Base-by-base conservation (phyloP, 352 stramenopile species). In the Blastocystis sp. region DNA sequence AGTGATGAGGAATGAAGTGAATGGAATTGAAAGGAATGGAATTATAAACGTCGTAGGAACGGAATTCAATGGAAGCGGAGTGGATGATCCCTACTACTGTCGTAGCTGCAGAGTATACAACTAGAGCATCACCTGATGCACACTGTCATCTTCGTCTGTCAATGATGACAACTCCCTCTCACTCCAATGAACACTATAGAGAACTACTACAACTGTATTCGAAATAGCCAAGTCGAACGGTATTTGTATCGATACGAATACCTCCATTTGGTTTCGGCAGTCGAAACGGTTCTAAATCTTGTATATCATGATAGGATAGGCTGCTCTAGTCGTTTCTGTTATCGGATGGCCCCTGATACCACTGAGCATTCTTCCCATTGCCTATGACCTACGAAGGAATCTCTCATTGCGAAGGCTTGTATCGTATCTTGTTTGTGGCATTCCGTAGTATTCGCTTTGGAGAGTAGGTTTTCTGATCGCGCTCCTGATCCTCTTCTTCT, bases 211-310 rank as follows among this genome's bases (percentile, higher is more conserved):
- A 81, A 81, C 24, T 48, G 27, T 7, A 63, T 81, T 61, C 69
- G 69, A 29, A 81, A 81, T 48, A 81, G 69, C 42, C 69, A 42
- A 44, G 32, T 81, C 4, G 69, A 81, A 63, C 29, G 46, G n/a
- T n/a, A 63, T 29, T 51, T 81, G 51, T 81, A 63, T 44, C 27
- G 69, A 32, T 27, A 29, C 9, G 44, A 40, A 21, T 81, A 81
- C 42, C 51, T 81, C 24, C 69, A 57, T 51, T 11, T 81, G 16
- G 44, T 81, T 81, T 61, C 69, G 6, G 34, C 63, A 14, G 29
- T 81, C 14, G 69, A 81, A 48, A 81, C 24, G 4, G 69, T 81
- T 42, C 18, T 16, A 7, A 27, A 63, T 11, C 1, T 54, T 32
- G 4, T 27, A 9, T 32, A 2, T 18, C 36, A 29, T 42, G 34